Conservation (phyloP, 805 yeast genomes). For the Zygosaccharomyces kombuchaensis region DNA sequence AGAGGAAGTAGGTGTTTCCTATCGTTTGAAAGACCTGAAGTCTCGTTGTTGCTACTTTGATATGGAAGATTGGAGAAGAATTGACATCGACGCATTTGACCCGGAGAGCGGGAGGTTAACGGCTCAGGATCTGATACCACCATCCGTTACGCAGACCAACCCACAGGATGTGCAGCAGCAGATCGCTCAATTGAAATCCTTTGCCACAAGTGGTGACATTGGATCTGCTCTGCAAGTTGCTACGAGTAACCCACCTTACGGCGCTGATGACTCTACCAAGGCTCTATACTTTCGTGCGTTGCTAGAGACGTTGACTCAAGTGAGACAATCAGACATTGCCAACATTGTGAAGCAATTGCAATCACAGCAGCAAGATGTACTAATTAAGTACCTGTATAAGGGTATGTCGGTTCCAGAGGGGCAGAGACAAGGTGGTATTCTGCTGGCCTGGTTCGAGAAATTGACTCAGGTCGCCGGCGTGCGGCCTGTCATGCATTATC, state of each 20-base stretch:
- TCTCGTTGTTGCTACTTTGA: background rate
- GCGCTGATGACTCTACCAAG: conserved; percentile 52
- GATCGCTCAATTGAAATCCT: conserved; percentile 54
- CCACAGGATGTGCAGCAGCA: conserved; percentile 51
- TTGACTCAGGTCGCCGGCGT: conserved; percentile 79
- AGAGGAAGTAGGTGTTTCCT: background rate
- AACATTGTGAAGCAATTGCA: conserved; percentile 54
- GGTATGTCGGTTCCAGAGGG: conserved; percentile 77
- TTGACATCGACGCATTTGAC: conserved; percentile 87
- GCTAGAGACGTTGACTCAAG: conserved; percentile 65
- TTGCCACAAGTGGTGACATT: conserved; percentile 68
- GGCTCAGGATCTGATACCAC: conserved; percentile 57
- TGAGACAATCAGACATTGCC: conserved; percentile 63
- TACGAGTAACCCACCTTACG: conserved; percentile 77
- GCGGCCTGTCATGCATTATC: conserved; percentile 81
- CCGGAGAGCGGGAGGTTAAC: conserved; percentile 67
- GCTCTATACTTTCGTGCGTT: conserved; percentile 49
- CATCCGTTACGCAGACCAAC: conserved; percentile 47
- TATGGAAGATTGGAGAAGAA: conserved; percentile 87
- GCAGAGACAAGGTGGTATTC: conserved; percentile 78
- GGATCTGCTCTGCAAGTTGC: conserved; percentile 59
- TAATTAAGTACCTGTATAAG: conserved; percentile 80
- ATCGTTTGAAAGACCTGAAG: conserved; percentile 1
- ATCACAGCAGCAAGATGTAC: conserved; percentile 64
- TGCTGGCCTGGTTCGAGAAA: conserved; percentile 90